Evolutionary conservation across 1,284 basidiomycete genomes (phyloP).

Genomic region (Coniferiporia sulphurascens): DNA sequence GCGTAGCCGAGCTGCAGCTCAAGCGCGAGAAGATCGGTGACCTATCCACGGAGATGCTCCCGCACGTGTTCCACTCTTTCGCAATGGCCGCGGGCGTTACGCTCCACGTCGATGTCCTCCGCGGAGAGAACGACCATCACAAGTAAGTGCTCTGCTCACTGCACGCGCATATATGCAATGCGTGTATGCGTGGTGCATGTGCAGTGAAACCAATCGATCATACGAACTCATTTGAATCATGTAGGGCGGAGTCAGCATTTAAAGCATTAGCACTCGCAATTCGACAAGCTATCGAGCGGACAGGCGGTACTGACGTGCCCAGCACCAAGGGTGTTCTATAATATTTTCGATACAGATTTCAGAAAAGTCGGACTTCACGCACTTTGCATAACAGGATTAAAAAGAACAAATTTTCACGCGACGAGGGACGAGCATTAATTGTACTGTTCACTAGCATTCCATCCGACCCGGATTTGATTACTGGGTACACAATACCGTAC

Average conservation of each 20-base stretch:
- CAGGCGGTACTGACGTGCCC: constrained; percentile 89
- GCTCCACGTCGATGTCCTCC: constrained; percentile 88
- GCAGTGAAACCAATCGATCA: not conserved
- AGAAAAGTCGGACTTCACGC: not conserved
- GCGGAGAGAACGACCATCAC: constrained; percentile 98
- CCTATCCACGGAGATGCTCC: constrained; percentile 95
- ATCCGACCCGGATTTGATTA: too few relatives aligned
- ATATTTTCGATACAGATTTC: constrained; percentile 20
- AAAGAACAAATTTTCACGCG: not conserved
- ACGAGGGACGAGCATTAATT: not conserved
- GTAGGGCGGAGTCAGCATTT: constrained; percentile 93
- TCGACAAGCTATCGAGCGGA: constrained; percentile 86
- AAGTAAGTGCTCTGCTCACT: constrained; percentile 49
- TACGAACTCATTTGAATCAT: not conserved
- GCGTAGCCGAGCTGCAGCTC: constrained; percentile 85
- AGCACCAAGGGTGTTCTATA: constrained; percentile 93
- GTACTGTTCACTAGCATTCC: not conserved
- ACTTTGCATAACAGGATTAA: not conserved
- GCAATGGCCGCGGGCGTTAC: constrained; percentile 89
- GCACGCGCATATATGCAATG: not conserved
- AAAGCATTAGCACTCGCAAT: constrained; percentile 97
- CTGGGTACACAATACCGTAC: too few relatives aligned
- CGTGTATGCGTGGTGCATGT: constrained; percentile 1
- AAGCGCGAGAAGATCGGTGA: constrained; percentile 97
- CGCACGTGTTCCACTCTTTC: constrained; percentile 91